Evolutionary conservation across 2,329 filamentous ascomycete species (phyloP).

Genomic region (Clonostachys rhizophaga): DNA sequence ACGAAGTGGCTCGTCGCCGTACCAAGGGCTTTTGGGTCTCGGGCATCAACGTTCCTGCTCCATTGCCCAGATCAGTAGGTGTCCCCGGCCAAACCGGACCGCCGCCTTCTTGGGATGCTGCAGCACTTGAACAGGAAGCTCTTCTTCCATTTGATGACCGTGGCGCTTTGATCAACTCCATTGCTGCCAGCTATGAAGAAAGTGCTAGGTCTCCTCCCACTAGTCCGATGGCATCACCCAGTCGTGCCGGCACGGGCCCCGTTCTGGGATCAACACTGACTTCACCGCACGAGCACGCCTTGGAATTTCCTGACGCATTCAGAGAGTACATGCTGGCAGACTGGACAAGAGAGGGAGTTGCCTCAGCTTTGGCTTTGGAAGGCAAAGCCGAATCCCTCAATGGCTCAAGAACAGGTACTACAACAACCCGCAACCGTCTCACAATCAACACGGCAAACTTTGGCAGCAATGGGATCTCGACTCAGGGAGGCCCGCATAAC

Average conservation of each 20-base stretch:
- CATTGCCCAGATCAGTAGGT: constrained; percentile 56
- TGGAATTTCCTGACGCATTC: constrained; percentile 61
- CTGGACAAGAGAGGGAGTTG: constrained; percentile 74
- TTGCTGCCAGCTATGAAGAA: constrained; percentile 67
- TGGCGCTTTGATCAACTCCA: constrained; percentile 65
- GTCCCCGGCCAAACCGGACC: constrained; percentile 38
- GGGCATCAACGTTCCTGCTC: constrained; percentile 65
- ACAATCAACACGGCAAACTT: constrained; percentile 44
- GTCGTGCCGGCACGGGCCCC: constrained; percentile 49
- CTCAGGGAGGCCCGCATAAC: constrained; percentile 39
- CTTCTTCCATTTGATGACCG: constrained; percentile 74
- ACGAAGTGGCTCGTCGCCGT: constrained; percentile 71
- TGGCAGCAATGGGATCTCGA: constrained; percentile 26
- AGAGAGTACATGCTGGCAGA: constrained; percentile 72
- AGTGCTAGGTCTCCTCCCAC: constrained; percentile 57
- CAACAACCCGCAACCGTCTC: constrained; percentile 47
- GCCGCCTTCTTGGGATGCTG: constrained; percentile 39
- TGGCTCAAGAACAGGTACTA: constrained; percentile 66
- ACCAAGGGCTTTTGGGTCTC: constrained; percentile 76
- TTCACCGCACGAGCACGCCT: constrained; percentile 24
- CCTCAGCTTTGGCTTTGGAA: constrained; percentile 63
- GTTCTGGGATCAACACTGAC: constrained; percentile 47
- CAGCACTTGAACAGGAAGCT: constrained; percentile 56
- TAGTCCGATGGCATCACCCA: constrained; percentile 68
- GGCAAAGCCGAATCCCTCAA: constrained; percentile 71